phyloP scores from a whole-genome alignment of 345 rosid genomes.

The Noccaea bulbosa region DNA sequence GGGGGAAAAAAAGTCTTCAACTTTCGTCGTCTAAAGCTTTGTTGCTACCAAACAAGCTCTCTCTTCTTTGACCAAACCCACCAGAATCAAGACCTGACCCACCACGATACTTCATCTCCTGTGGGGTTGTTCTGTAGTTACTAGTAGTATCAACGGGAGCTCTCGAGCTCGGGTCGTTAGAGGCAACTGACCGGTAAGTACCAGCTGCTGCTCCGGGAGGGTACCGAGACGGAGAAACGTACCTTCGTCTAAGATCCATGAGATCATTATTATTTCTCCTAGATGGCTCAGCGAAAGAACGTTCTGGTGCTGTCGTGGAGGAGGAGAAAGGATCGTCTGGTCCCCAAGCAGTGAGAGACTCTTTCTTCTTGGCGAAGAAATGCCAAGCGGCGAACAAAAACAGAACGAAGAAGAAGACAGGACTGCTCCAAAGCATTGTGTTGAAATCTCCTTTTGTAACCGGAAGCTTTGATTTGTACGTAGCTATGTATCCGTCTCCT shows the following conservation, averaged over 20 bases:
- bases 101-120: slow-evolving; percentile 63
- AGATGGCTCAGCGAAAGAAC: slow-evolving; percentile 63
- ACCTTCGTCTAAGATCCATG: slow-evolving; percentile 73
- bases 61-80: slow-evolving; percentile 70
- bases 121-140: slow-evolving; percentile 56
- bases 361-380: slow-evolving; percentile 96
- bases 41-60: slow-evolving; percentile 57
- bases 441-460: slow-evolving; percentile 64
- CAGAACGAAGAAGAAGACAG: slow-evolving; percentile 78
- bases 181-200: slow-evolving; percentile 59
- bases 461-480: slow-evolving; percentile 78
- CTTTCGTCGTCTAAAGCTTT: slow-evolving; percentile 62
- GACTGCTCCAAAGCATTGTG: slow-evolving; percentile 83
- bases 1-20: slow-evolving; percentile 30
- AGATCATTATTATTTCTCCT: slow-evolving; percentile 60
- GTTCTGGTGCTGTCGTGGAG: slow-evolving; percentile 54
- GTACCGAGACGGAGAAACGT: slow-evolving; percentile 67
- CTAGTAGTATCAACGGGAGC: slow-evolving; percentile 62
- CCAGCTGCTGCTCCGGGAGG: slow-evolving; percentile 61
- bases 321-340: slow-evolving; percentile 82
- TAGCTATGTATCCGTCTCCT: slow-evolving; percentile 77
- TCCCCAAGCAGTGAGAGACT: slow-evolving; percentile 93
- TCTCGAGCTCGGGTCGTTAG: slow-evolving; percentile 60
- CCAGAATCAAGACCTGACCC: slow-evolving; percentile 62
- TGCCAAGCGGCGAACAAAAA: slow-evolving; percentile 91